These are phyloP conservation scores for Ganoderma lucidum DNA, from an alignment of 1,284 basidiomycete genomes.

Conservation along the genomic window DNA sequence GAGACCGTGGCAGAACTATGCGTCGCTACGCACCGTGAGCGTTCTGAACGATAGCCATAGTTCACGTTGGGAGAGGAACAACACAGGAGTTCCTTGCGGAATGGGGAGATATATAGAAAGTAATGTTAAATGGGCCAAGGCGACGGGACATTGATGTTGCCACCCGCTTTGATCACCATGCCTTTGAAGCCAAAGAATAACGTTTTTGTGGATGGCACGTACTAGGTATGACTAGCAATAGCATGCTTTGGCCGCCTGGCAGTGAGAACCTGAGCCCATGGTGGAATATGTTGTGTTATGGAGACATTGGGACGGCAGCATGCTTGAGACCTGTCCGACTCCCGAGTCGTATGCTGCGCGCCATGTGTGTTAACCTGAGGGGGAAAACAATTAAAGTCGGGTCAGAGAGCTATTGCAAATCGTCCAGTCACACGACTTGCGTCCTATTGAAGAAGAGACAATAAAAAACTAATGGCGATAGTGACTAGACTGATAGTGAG, in stretches of 20 bases:
- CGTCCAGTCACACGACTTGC: too few species aligned
- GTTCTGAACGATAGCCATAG: background rate
- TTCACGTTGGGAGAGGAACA: background rate
- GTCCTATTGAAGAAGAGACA: background rate
- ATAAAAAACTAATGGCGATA: background rate
- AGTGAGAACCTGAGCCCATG: background rate
- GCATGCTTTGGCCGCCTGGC: background rate
- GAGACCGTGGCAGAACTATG: background rate
- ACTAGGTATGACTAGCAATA: background rate
- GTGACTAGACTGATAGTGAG: background rate
- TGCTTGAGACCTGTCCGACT: background rate
- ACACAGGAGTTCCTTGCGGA: background rate
- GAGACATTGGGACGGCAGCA: background rate
- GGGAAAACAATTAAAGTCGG: background rate
- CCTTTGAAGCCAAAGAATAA: background rate
- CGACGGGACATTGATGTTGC: background rate
- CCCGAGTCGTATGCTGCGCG: background rate
- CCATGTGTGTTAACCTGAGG: background rate
- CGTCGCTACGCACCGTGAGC: background rate
- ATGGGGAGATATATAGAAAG: background rate
- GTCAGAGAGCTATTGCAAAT: background rate
- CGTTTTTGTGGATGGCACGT: background rate
- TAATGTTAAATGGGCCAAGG: background rate
- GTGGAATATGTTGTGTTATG: background rate
- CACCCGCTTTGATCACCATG: slow-evolving; percentile 1